Evolutionary conservation across 306 rosid genomes (phyloP).

Genomic region (Cyamopsis tetragonoloba): DNA sequence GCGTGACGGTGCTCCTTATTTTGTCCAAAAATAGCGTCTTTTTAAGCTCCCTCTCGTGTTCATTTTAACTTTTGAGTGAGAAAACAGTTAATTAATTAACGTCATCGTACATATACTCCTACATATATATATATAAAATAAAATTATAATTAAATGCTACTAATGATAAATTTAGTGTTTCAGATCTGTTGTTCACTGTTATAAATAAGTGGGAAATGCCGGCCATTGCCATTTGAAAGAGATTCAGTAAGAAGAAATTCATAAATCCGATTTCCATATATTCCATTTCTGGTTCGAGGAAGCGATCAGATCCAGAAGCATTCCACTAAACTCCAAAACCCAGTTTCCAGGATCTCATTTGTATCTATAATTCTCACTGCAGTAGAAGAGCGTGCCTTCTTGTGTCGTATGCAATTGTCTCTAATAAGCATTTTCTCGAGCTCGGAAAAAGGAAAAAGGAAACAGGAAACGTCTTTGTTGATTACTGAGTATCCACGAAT

Average conservation of each 20-base stretch:
- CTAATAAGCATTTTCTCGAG: background rate
- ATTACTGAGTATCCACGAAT: background rate
- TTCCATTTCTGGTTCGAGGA: background rate
- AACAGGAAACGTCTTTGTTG: background rate
- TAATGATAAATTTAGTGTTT: background rate
- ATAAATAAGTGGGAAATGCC: constrained; percentile 9
- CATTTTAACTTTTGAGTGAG: constrained; percentile 4
- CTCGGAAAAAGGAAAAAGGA: background rate
- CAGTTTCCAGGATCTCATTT: constrained; percentile 9
- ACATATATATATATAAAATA: background rate
- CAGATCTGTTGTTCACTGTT: constrained; percentile 24
- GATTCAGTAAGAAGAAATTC: background rate
- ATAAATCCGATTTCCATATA: background rate
- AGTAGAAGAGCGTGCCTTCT: background rate
- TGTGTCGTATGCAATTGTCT: background rate
- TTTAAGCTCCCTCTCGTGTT: background rate
- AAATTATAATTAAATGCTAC: no score
- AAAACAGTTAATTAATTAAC: background rate
- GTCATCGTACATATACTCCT: no score
- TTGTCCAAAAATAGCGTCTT: background rate
- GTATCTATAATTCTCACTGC: background rate
- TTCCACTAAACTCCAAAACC: constrained; percentile 19
- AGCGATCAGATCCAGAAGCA: constrained; percentile 34
- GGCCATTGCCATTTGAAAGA: background rate
- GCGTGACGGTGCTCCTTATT: constrained; percentile 14